Evolutionary conservation across 768 basidiomycete species (phyloP), one percentile per base, ranked within the genome.

Genomic region (Lentinus tigrinus): DNA sequence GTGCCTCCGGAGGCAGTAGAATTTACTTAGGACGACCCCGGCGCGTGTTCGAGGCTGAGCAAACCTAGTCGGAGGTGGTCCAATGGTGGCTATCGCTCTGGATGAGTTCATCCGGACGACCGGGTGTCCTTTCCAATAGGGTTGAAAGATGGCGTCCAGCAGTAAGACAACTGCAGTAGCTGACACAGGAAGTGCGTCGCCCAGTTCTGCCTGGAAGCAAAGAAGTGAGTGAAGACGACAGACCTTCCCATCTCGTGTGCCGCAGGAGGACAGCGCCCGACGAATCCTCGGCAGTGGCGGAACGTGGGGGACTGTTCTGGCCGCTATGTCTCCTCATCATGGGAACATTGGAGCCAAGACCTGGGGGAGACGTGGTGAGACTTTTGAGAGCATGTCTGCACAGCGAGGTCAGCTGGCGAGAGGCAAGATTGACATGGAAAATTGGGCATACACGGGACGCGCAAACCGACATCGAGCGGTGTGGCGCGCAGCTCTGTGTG

Each of bases 211-310:
- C 38, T 23, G 27, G 52, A 54, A 59, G 11, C 5, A 47, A 47
- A 54, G 58, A 59, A 59, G 58, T 14, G 23, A 17, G 16, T 21
- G 52, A 34, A 16, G 50, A 38, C 19, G 34, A 34, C 47, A 34
- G 19, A 40, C 11, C 28, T 59, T 59, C 58, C 52, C 58, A 44
- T 52, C 52, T 34, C 9, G 19, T 40, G 34, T 40, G 40, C 52
- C 57, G 47, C 57, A n/a, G 24, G 24, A 37, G 27, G 23, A 57
- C 51, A 58, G 51, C 58, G 42, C 34, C 47, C 52, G 47, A n/a
- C 1, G 7, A 9, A 19, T 27, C 42, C 47, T 53, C 44, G 46
- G 42, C 49, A 42, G 19, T 46, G 34, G 46, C 46, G 14, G 24
- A 40, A 39, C n/a, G 37, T 38, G 53, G 43, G 21, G 55, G 19